These are phyloP conservation scores for Anthoceros angustus DNA, from an alignment of 225 moss, liverwort and hornwort species.

Conservation along the genomic window DNA sequence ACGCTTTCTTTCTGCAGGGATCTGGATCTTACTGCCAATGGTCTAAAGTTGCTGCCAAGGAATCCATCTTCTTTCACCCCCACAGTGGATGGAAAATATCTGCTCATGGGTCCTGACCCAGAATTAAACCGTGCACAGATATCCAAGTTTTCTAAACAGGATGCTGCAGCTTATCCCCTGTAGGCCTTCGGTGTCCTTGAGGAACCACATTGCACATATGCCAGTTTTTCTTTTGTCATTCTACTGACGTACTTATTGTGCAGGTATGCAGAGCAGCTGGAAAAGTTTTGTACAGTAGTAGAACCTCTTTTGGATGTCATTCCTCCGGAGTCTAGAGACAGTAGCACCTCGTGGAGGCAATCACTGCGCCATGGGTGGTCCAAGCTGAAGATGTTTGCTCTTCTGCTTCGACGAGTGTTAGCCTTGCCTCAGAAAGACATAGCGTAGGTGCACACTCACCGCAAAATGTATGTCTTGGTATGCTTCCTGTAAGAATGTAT, in stretches of 20 bases:
- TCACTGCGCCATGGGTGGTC: slow-evolving; percentile 39
- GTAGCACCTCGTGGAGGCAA: slow-evolving; percentile 20
- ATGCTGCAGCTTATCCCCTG: slow-evolving; percentile 65
- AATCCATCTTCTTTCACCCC: slow-evolving; percentile 82
- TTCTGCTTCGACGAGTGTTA: slow-evolving; percentile 45
- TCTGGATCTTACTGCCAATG: slow-evolving; percentile 56
- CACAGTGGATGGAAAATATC: slow-evolving; percentile 54
- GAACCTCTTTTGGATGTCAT: slow-evolving; percentile 74
- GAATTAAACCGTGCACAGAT: slow-evolving; percentile 54
- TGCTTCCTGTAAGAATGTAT: background rate
- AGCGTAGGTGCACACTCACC: slow-evolving; percentile 21
- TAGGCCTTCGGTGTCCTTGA: slow-evolving; percentile 13
- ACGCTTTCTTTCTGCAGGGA: slow-evolving; percentile 27
- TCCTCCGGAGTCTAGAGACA: slow-evolving; percentile 44
- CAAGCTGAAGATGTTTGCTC: slow-evolving; percentile 39
- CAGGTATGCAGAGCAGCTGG: slow-evolving; percentile 75
- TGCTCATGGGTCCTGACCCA: slow-evolving; percentile 66
- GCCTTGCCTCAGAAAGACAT: slow-evolving; percentile 49
- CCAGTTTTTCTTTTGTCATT: background rate
- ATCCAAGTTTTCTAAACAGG: slow-evolving; percentile 63
- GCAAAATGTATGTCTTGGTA: background rate
- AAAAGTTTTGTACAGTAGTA: slow-evolving; percentile 54
- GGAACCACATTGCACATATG: background rate
- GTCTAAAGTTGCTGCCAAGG: slow-evolving; percentile 66
- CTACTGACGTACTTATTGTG: background rate